Percentiles rank a stretch among this genome's conserved stretches.
phyloP scores from a whole-genome alignment of 495 filamentous ascomycete species.

The Pseudotulostoma volvatum region DNA sequence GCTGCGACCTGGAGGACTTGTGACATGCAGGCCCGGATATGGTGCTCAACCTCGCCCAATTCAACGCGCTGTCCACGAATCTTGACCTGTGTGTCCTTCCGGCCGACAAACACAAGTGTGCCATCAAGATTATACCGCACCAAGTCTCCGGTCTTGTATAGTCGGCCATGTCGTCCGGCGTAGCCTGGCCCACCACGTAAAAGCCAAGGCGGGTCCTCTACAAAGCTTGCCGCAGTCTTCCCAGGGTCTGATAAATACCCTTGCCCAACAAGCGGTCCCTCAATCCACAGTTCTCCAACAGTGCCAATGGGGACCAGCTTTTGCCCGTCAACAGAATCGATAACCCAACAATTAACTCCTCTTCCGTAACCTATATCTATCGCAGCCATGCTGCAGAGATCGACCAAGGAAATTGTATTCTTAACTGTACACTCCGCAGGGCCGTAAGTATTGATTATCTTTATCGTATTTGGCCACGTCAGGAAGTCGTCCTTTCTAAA shows the following conservation, averaged over 20 bases:
- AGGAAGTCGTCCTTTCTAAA: conserved; percentile 4
- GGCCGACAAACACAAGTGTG: conserved; percentile 12
- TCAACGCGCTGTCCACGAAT: conserved; percentile 16
- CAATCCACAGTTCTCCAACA: conserved; percentile 37
- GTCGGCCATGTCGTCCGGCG: conserved; percentile 16
- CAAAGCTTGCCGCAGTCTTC: conserved; percentile 25
- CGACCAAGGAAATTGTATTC: not conserved
- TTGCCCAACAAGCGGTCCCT: conserved; percentile 31
- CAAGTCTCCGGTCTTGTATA: conserved; percentile 3
- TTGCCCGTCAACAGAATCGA: conserved; percentile 18
- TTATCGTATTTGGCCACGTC: conserved; percentile 20
- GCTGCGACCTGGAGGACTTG: too few relatives aligned
- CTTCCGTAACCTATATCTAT: conserved; percentile 5
- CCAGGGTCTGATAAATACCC: conserved; percentile 30
- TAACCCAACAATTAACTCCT: conserved; percentile 29
- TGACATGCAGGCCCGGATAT: too few relatives aligned
- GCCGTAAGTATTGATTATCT: too few relatives aligned
- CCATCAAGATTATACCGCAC: conserved; percentile 12
- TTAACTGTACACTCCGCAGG: conserved; percentile 28
- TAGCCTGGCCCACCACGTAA: too few relatives aligned
- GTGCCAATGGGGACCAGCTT: conserved; percentile 33
- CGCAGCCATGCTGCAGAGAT: not conserved
- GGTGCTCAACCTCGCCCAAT: conserved; percentile 13
- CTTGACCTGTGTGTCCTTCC: conserved; percentile 17
- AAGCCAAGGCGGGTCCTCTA: conserved; percentile 34